These are phyloP conservation scores for Gaertneriomyces semiglobifer DNA, from an alignment of 192 early-diverging fungal species.

Conservation along the genomic window DNA sequence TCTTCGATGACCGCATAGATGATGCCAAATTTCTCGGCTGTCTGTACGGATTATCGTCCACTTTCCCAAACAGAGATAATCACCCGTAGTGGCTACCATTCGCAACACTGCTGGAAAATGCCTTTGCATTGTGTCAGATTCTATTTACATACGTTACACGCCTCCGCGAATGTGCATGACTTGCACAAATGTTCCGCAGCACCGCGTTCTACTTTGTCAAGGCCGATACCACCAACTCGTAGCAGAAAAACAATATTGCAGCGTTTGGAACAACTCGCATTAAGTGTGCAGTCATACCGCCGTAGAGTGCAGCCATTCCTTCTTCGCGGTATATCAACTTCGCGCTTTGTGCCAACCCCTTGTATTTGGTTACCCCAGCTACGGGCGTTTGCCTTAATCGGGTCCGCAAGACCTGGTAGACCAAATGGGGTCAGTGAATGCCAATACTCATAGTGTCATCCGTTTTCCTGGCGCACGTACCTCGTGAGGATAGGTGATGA, in stretches of 20 bases:
- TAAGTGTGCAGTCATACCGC: conserved; percentile 92
- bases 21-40: conserved; percentile 83
- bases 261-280: conserved; percentile 95
- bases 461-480: conserved; percentile 37
- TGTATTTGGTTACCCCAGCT: conserved; percentile 69
- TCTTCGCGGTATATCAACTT: conserved; percentile 68
- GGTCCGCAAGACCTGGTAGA: conserved; percentile 63
- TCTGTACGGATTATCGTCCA: conserved; percentile 44
- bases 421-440: neutral
- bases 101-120: too few relatives aligned
- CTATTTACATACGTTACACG: too few relatives aligned
- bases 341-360: conserved; percentile 58
- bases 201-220: neutral
- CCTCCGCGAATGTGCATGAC: too few relatives aligned
- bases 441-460: neutral
- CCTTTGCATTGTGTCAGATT: too few relatives aligned
- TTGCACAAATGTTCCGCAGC: too few relatives aligned
- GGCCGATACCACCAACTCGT: conserved; percentile 25
- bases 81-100: neutral
- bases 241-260: conserved; percentile 78
- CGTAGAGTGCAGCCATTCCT: conserved; percentile 82
- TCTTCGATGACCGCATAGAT: conserved; percentile 94
- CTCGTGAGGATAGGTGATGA: conserved; percentile 93
- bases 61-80: conserved; percentile 10
- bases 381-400: conserved; percentile 79